Percentiles rank a stretch among this genome's conserved stretches.
Conservation (phyloP, 352 stramenopile genomes). For the Phytophthora syringae region DNA sequence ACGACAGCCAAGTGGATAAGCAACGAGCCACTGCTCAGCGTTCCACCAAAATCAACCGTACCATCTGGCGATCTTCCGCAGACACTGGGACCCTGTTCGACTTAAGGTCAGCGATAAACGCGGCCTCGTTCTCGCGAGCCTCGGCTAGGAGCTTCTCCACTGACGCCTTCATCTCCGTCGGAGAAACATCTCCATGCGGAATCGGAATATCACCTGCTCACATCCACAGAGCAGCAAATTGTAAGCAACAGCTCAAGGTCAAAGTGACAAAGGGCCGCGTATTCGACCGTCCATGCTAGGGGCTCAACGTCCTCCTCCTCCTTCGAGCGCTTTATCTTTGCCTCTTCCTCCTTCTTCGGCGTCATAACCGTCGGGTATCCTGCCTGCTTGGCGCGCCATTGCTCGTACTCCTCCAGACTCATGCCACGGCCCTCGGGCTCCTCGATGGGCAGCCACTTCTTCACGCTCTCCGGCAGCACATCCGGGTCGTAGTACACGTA, state of each 20-base stretch:
- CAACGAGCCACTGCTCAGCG: background rate
- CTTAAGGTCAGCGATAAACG: slow-evolving; percentile 82
- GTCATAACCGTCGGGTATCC: slow-evolving; percentile 41
- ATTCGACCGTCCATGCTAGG: slow-evolving; percentile 39
- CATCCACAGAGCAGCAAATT: background rate
- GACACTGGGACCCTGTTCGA: slow-evolving; percentile 48
- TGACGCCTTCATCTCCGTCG: slow-evolving; percentile 71
- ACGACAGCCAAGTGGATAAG: slow-evolving; percentile 2
- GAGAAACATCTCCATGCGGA: slow-evolving; percentile 58
- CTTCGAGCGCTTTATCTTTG: slow-evolving; percentile 30
- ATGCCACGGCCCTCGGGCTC: slow-evolving; percentile 83
- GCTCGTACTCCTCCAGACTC: slow-evolving; percentile 88
- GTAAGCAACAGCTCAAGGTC: background rate
- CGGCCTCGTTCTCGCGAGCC: slow-evolving; percentile 81
- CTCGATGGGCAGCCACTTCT: slow-evolving; percentile 84
- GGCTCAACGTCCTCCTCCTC: slow-evolving; percentile 48
- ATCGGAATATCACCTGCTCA: slow-evolving; percentile 55
- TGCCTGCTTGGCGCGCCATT: slow-evolving; percentile 80
- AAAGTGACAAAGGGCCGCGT: background rate
- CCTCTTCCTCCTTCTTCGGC: slow-evolving; percentile 49
- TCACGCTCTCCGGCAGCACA: slow-evolving; percentile 73
- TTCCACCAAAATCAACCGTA: slow-evolving; percentile 24
- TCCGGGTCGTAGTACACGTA: slow-evolving; percentile 91
- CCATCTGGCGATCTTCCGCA: slow-evolving; percentile 84
- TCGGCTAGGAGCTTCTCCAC: slow-evolving; percentile 79